Base-by-base conservation (phyloP, 805 yeast genomes). In the Hanseniaspora lachancei region DNA sequence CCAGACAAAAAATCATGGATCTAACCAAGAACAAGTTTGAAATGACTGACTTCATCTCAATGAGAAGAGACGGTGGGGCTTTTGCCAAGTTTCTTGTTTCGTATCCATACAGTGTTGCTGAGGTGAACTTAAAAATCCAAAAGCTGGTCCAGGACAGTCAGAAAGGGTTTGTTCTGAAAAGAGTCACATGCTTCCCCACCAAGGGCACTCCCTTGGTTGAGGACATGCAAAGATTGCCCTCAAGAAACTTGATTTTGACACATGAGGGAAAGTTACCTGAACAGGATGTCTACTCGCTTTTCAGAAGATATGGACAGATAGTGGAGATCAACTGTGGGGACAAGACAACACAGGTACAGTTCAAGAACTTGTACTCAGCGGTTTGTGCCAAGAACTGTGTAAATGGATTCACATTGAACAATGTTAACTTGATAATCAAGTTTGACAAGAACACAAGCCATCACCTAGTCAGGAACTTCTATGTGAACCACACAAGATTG, bases 141-240 rank as follows among this genome's bases (percentile, higher is more conserved):
- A 62, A 67, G 49, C 9, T 53, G 18, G 56, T 53, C 1, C 21
- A 27, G 7, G 44, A 49, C 3, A 32, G 34, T 7, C 81, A 80
- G 59, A 70, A 79, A 3, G 62, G 77, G 60, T 57, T 70, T 56
- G 53, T 62, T 60, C 62, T 79, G n/a, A 67, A 77, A 1, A 71
- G 68, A 57, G 84, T 83, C 2, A 70, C 72, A 58, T 83, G 77
- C 54, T 82, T 75, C 63, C 81, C 85, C 0, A 97, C 93, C 0
- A 82, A 84, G 62, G 99, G 99, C 59, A 73, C 77, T 1, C 98
- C 99, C 0, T 91, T 97, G 96, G 84, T 93, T 58, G 97, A 91
- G 70, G 98, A 93, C 66, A 72, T 93, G 66, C 77, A 86, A 62
- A 71, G 96, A 59, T 78, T 76, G 60, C 95, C 95, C 9, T 80